Conservation (phyloP, 2,329 filamentous ascomycete genomes). For the Colletotrichum godetiae region DNA sequence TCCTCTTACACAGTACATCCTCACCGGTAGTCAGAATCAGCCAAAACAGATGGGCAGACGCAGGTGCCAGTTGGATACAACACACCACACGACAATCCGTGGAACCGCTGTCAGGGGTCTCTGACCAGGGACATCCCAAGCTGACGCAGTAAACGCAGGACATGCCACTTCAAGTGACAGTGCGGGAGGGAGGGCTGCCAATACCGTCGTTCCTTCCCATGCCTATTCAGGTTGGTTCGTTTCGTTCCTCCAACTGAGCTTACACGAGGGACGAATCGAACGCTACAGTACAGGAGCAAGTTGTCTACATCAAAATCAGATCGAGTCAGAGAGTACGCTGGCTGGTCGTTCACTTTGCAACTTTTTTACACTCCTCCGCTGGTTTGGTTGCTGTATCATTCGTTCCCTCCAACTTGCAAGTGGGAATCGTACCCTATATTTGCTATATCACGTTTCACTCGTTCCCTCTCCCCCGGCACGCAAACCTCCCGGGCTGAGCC, state of each 20-base stretch:
- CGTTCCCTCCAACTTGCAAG: not conserved
- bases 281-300: not conserved
- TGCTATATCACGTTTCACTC: slow-evolving; percentile 14
- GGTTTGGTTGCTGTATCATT: not conserved
- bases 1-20: not conserved
- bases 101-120: slow-evolving; percentile 27
- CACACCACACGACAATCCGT: slow-evolving; percentile 5
- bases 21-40: not conserved
- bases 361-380: not conserved
- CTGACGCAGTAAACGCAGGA: slow-evolving; percentile 15
- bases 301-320: not conserved
- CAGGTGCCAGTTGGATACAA: not conserved
- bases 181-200: not conserved
- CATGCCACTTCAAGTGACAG: slow-evolving; percentile 14
- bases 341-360: not conserved
- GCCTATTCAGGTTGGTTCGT: slow-evolving; percentile 11
- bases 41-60: not conserved
- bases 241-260: slow-evolving; percentile 1
- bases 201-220: not conserved
- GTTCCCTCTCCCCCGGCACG: slow-evolving; percentile 1
- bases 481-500: slow-evolving; percentile 7
- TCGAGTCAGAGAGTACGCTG: not conserved
- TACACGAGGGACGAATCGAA: not conserved
- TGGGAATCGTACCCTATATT: not conserved
- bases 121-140: slow-evolving; percentile 19